Evolutionary conservation across 2,329 filamentous ascomycete species (phyloP).

Genomic region (Plectosphaerella plurivora): DNA sequence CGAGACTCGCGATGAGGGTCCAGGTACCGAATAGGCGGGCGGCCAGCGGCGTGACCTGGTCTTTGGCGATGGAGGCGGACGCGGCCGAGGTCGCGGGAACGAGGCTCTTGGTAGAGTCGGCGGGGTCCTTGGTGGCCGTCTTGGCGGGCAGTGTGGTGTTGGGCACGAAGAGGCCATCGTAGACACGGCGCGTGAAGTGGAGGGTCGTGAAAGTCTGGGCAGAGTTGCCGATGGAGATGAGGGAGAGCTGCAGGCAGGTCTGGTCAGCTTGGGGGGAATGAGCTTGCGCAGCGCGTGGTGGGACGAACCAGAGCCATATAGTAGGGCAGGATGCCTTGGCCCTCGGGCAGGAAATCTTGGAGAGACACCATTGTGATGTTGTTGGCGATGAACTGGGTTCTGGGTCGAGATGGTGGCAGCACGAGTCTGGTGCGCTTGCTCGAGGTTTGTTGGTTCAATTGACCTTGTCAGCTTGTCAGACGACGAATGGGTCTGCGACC

Average conservation of each 20-base stretch:
- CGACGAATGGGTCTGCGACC: too few species aligned
- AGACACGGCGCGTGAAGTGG: constrained; percentile 81
- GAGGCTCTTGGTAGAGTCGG: constrained; percentile 50
- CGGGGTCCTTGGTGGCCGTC: constrained; percentile 39
- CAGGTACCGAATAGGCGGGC: constrained; percentile 83
- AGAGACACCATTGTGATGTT: constrained; percentile 38
- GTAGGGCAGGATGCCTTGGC: constrained; percentile 52
- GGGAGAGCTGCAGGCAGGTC: constrained; percentile 58
- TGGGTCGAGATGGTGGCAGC: background rate
- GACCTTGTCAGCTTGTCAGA: too few species aligned
- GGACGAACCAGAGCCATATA: constrained; percentile 50
- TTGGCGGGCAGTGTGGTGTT: constrained; percentile 40
- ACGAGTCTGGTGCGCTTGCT: background rate
- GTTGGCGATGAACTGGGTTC: background rate
- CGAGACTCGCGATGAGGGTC: constrained; percentile 72
- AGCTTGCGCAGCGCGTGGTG: background rate
- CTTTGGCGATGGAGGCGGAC: constrained; percentile 41
- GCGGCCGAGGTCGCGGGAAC: constrained; percentile 36
- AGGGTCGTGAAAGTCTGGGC: constrained; percentile 79
- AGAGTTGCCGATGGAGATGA: constrained; percentile 79
- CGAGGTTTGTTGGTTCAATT: background rate
- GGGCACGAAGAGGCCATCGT: constrained; percentile 60
- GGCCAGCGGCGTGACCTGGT: constrained; percentile 69
- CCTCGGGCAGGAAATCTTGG: constrained; percentile 38
- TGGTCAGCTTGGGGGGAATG: background rate